phyloP scores from a whole-genome alignment of 2,329 filamentous ascomycete species.

The Colletotrichum higginsianum region DNA sequence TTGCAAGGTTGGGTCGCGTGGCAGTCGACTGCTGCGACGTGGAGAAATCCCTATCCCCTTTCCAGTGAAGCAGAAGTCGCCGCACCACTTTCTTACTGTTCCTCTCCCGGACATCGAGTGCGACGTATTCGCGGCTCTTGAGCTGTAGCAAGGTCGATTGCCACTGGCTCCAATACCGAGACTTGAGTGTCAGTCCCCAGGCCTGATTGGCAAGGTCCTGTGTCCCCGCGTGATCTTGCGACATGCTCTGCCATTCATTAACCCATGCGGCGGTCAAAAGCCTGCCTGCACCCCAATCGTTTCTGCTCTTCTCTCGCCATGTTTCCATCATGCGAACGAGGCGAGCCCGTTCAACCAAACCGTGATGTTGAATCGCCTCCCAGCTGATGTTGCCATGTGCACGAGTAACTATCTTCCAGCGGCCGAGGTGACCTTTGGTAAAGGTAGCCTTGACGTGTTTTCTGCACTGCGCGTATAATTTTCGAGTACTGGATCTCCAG shows the following conservation, averaged over 20 bases:
- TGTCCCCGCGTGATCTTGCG: slow-evolving; percentile 9
- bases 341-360: not conserved
- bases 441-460: slow-evolving; percentile 36
- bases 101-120: slow-evolving; percentile 38
- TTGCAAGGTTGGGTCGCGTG: slow-evolving; percentile 25
- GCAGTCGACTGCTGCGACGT: slow-evolving; percentile 12
- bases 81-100: slow-evolving; percentile 39
- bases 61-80: slow-evolving; percentile 38
- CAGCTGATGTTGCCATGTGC: slow-evolving; percentile 24
- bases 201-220: slow-evolving; percentile 9
- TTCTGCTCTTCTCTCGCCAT: slow-evolving; percentile 34
- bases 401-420: slow-evolving; percentile 34
- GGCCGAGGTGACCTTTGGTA: slow-evolving; percentile 28
- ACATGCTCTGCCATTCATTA: slow-evolving; percentile 40
- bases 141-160: slow-evolving; percentile 40
- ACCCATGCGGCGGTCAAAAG: slow-evolving; percentile 38
- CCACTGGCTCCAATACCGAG: slow-evolving; percentile 42
- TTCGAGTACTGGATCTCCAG: slow-evolving; percentile 37
- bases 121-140: slow-evolving; percentile 41
- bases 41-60: slow-evolving; percentile 6
- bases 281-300: slow-evolving; percentile 12
- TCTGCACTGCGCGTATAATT: slow-evolving; percentile 36
- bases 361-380: slow-evolving; percentile 19
- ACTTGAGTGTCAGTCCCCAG: slow-evolving; percentile 32
- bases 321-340: slow-evolving; percentile 11